Percentiles rank a stretch among this genome's conserved stretches.
Conservation (phyloP, 352 stramenopile species). For the Thalassiosira allenii region DNA sequence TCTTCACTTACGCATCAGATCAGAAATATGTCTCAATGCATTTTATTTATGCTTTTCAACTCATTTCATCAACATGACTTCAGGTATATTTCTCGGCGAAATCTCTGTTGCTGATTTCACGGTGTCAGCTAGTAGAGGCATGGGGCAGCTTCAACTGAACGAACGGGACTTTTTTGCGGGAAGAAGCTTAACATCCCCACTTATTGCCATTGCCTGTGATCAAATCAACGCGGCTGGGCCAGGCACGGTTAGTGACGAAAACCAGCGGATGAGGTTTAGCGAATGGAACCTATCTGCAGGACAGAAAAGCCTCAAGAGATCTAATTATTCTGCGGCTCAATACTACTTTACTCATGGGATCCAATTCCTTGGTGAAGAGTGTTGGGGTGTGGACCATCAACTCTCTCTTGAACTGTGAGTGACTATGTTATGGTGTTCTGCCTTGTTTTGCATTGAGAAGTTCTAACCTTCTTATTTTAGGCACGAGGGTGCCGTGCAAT, state of each 20-base stretch:
- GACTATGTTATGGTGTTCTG: no score
- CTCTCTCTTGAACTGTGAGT: slow-evolving; percentile 18
- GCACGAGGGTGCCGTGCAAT: slow-evolving; percentile 16
- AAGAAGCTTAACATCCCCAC: background rate
- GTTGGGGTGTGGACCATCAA: slow-evolving; percentile 5
- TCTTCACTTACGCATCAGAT: no score
- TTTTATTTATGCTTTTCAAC: no score
- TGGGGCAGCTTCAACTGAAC: slow-evolving; percentile 13
- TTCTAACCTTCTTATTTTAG: no score
- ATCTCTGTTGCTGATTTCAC: background rate
- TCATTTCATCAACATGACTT: no score
- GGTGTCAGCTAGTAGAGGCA: no score
- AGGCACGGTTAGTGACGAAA: background rate
- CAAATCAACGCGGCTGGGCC: slow-evolving; percentile 19
- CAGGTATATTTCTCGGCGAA: no score
- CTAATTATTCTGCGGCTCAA: slow-evolving; percentile 10
- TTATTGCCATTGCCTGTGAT: slow-evolving; percentile 24
- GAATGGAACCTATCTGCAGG: slow-evolving; percentile 25
- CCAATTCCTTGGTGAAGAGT: background rate
- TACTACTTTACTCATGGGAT: slow-evolving; percentile 40
- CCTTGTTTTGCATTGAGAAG: no score
- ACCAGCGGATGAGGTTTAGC: slow-evolving; percentile 12
- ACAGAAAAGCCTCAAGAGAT: background rate
- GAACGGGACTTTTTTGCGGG: slow-evolving; percentile 11
- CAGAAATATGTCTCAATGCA: no score